phyloP scores from a whole-genome alignment of 2,329 filamentous ascomycete genomes.

The Coniosporium tulheliwenetii region DNA sequence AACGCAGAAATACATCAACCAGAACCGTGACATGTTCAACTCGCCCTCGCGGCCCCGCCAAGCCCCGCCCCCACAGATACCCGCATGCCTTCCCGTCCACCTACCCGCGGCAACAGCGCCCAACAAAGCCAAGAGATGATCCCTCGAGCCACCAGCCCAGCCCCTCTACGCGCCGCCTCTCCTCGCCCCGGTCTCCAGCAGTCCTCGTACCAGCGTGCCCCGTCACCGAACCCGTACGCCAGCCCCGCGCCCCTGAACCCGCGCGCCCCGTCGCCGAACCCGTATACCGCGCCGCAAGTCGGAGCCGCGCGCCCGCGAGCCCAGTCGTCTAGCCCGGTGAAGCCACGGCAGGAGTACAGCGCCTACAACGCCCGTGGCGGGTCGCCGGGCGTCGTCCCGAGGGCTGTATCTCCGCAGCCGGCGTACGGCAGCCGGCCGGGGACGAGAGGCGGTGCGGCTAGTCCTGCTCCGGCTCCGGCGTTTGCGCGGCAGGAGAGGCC shows the following conservation, averaged over 20 bases:
- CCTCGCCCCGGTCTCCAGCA: conserved; percentile 39
- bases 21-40: conserved; percentile 65
- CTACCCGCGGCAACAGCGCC: conserved; percentile 39
- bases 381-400: conserved; percentile 21
- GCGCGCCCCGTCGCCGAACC: conserved; percentile 1
- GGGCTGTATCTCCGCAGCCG: conserved; percentile 21
- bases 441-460: conserved; percentile 4
- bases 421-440: conserved; percentile 19
- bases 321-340: conserved; percentile 25
- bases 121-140: conserved; percentile 23
- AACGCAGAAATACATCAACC: conserved; percentile 71
- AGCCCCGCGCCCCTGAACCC: conserved; percentile 10
- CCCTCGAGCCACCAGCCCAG: conserved; percentile 44
- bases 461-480: too few relatives aligned
- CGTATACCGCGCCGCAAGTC: neutral
- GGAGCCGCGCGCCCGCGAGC: conserved; percentile 10
- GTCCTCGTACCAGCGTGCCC: conserved; percentile 24
- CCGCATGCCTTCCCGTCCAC: conserved; percentile 34
- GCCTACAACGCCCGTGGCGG: conserved; percentile 20
- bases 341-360: conserved; percentile 19
- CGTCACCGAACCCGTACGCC: conserved; percentile 50
- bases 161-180: conserved; percentile 39
- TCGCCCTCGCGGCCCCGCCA: conserved; percentile 12
- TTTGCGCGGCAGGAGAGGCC: conserved; percentile 14
- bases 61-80: conserved; percentile 1